These are phyloP conservation scores for Hibiscus syriacus DNA, from an alignment of 345 rosid genomes.

Conservation along the genomic window DNA sequence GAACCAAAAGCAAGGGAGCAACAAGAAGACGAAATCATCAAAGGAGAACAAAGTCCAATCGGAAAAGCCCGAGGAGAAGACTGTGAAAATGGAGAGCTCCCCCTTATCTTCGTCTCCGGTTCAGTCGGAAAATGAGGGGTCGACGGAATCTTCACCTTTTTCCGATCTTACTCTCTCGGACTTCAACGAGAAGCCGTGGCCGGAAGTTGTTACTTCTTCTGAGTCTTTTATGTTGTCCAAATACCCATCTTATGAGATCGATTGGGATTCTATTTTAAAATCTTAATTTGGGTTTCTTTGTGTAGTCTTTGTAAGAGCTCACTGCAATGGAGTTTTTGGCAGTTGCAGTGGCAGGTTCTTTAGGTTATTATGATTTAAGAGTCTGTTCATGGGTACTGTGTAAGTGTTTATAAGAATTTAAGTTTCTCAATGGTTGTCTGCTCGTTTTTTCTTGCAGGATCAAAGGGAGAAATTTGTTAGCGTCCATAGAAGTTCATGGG, in stretches of 20 bases:
- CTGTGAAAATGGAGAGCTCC: conserved; percentile 31
- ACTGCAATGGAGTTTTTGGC: too few species aligned
- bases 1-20: conserved; percentile 35
- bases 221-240: conserved; percentile 67
- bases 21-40: conserved; percentile 15
- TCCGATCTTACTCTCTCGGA: conserved; percentile 54
- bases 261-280: conserved; percentile 54
- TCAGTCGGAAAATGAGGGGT: conserved; percentile 39
- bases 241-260: conserved; percentile 84
- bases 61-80: conserved; percentile 12
- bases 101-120: conserved; percentile 25
- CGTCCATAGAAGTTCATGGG: too few species aligned
- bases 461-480: too few species aligned
- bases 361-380: too few species aligned
- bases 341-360: too few species aligned
- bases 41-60: background rate
- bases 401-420: too few species aligned
- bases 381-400: too few species aligned
- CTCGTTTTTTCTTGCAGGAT: too few species aligned
- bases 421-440: too few species aligned
- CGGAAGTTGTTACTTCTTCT: conserved; percentile 14
- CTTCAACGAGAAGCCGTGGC: conserved; percentile 36
- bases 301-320: too few species aligned
- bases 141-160: conserved; percentile 47
- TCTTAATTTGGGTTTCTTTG: background rate